Evolutionary conservation across 106 monocot species (phyloP).

Genomic region (Allium sativum): DNA sequence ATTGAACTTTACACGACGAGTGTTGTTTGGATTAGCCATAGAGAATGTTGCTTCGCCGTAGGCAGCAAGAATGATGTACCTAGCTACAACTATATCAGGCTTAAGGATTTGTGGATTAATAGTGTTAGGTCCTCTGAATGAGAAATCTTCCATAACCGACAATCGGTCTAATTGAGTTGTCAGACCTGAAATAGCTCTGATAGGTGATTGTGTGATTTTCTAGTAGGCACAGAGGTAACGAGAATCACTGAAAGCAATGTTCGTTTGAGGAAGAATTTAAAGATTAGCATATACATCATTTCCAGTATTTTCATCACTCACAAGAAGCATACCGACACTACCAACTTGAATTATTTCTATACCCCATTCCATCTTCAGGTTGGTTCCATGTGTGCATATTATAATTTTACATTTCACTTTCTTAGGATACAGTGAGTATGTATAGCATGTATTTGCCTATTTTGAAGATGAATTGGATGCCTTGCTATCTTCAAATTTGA

Average conservation of each 20-base stretch:
- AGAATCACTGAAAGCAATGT: slow-evolving; percentile 23
- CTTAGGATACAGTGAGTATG: slow-evolving; percentile 29
- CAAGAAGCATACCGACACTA: slow-evolving; percentile 46
- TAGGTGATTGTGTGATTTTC: slow-evolving; percentile 26
- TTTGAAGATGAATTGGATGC: not conserved
- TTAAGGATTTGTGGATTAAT: slow-evolving; percentile 51
- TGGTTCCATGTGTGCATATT: slow-evolving; percentile 22
- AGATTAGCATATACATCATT: slow-evolving; percentile 13
- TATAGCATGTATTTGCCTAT: slow-evolving; percentile 10
- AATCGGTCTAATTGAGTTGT: slow-evolving; percentile 20
- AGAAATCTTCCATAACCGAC: slow-evolving; percentile 50
- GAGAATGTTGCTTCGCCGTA: slow-evolving; percentile 7
- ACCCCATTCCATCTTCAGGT: slow-evolving; percentile 14
- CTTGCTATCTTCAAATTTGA: slow-evolving; percentile 15
- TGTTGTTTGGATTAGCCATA: not conserved
- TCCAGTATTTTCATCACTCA: slow-evolving; percentile 14
- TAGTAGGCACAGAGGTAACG: slow-evolving; percentile 14
- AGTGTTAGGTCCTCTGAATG: slow-evolving; percentile 48
- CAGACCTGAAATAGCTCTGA: slow-evolving; percentile 20
- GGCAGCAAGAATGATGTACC: slow-evolving; percentile 37
- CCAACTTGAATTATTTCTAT: slow-evolving; percentile 33
- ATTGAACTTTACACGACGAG: slow-evolving; percentile 17
- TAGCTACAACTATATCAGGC: slow-evolving; percentile 59
- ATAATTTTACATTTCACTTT: slow-evolving; percentile 67
- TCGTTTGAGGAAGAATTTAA: slow-evolving; percentile 38